These are phyloP conservation scores for Paxillus ammoniavirescens DNA, from an alignment of 768 basidiomycete genomes.

Conservation along the genomic window DNA sequence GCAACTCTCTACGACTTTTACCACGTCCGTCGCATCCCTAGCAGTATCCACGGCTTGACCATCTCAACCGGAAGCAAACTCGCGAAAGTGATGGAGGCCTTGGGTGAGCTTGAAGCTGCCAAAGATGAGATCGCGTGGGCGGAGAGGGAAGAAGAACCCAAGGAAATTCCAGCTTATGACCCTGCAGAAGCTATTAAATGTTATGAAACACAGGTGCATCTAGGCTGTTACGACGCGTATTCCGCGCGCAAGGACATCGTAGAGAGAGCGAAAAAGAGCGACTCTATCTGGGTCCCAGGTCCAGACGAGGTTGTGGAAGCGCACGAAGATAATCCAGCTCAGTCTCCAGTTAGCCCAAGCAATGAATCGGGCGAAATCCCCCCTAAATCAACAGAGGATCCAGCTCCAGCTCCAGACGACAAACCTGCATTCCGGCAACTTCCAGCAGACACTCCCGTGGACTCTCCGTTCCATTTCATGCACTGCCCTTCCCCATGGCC, in stretches of 20 bases:
- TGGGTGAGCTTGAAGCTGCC: slow-evolving; percentile 19
- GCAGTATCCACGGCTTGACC: not conserved
- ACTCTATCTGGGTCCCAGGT: not conserved
- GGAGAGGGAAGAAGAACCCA: slow-evolving; percentile 16
- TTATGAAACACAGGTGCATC: slow-evolving; percentile 8
- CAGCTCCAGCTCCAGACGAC: not conserved
- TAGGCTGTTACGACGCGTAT: not conserved
- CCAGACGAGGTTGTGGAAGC: not conserved
- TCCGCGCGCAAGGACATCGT: slow-evolving; percentile 1
- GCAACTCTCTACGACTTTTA: slow-evolving; percentile 32
- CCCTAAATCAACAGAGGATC: not conserved
- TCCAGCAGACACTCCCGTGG: not conserved
- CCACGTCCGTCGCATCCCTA: slow-evolving; percentile 9
- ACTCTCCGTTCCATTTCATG: slow-evolving; percentile 27
- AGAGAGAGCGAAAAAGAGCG: not conserved
- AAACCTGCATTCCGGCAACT: not conserved
- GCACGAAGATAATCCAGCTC: not conserved
- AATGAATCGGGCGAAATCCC: not conserved
- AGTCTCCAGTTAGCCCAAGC: too few species aligned
- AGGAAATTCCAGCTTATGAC: slow-evolving; percentile 15
- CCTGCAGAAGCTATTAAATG: slow-evolving; percentile 13
- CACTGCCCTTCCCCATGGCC: slow-evolving; percentile 43
- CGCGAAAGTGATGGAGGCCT: slow-evolving; percentile 11
- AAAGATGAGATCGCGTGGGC: slow-evolving; percentile 19
- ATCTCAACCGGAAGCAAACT: slow-evolving; percentile 24